Evolutionary conservation across 148 eudicot species (phyloP).

Genomic region (Silene conica): DNA sequence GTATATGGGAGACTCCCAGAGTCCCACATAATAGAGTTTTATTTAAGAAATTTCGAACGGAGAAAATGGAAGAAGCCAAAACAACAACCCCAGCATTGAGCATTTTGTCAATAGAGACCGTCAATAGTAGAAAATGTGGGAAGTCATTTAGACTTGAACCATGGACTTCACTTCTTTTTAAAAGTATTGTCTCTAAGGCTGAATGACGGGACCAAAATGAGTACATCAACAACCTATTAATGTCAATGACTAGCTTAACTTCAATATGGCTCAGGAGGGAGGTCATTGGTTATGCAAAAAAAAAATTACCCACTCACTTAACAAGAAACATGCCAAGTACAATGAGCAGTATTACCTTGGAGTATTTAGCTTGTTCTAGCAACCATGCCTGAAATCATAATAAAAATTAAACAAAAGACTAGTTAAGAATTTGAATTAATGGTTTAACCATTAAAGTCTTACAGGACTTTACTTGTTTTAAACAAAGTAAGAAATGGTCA

Average conservation of each 20-base stretch:
- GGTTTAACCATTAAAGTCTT: neutral
- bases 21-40: neutral
- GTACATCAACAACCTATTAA: neutral
- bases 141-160: neutral
- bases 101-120: neutral
- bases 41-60: neutral
- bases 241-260: neutral
- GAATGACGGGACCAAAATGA: neutral
- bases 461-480: neutral
- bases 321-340: no score
- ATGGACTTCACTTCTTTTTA: neutral
- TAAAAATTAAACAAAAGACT: neutral
- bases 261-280: neutral
- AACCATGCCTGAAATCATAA: constrained; percentile 65
- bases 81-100: neutral
- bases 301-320: neutral
- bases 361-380: constrained; percentile 78
- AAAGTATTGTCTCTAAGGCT: neutral
- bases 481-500: neutral
- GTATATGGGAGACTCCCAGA: no score
- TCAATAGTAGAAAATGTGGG: neutral
- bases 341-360: constrained; percentile 48
- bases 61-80: neutral
- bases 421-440: constrained; percentile 10
- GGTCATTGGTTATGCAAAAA: neutral